Evolutionary conservation across 441 rosid species (phyloP).

Genomic region (Isatis lusitanica): DNA sequence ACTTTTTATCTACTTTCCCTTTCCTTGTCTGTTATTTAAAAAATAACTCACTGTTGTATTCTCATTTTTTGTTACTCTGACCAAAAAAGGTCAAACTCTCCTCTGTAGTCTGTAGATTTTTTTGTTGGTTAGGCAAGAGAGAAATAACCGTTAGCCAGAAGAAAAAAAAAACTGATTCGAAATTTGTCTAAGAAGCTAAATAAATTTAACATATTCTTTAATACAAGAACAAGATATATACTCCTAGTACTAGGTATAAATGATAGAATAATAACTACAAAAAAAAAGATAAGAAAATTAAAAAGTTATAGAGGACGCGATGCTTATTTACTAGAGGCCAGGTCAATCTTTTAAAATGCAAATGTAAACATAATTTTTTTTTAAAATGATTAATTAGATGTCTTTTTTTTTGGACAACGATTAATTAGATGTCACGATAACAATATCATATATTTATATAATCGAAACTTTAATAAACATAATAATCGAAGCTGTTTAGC

Average conservation of each 20-base stretch:
- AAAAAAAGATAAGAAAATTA: too few species aligned
- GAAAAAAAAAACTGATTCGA: neutral
- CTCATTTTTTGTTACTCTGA: neutral
- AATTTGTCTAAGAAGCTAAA: neutral
- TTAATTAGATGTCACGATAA: neutral
- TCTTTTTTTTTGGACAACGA: too few species aligned
- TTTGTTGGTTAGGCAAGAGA: neutral
- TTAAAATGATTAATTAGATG: neutral
- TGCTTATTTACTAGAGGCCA: too few species aligned
- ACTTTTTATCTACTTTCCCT: neutral
- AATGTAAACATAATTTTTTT: neutral
- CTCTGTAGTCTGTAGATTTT: neutral
- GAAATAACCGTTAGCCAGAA: neutral
- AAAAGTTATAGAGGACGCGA: too few species aligned
- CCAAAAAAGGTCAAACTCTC: neutral
- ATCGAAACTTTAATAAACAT: neutral
- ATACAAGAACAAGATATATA: too few species aligned
- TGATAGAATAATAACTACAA: neutral
- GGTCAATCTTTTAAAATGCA: neutral
- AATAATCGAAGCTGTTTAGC: neutral
- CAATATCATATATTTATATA: neutral
- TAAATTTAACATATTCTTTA: too few species aligned
- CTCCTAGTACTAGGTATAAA: neutral
- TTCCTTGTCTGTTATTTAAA: neutral
- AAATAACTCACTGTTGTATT: neutral